These are phyloP conservation scores for Meredithiella fracta DNA, from an alignment of 2,329 filamentous ascomycete genomes.

Conservation along the genomic window DNA sequence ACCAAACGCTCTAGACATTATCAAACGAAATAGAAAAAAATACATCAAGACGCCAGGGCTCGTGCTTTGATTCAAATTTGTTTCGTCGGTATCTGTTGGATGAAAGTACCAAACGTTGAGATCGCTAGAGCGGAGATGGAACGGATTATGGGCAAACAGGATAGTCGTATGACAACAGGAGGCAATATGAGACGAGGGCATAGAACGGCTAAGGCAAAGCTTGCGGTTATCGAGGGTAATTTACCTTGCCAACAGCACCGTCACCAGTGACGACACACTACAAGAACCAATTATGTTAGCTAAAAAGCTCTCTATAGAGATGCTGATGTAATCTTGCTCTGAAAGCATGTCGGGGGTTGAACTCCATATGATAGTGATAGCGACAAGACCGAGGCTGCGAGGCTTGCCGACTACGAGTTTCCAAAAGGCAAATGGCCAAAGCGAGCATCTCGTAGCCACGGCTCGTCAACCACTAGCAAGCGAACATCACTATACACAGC, in stretches of 20 bases:
- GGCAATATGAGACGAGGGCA: not conserved
- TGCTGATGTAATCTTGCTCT: slow-evolving; percentile 7
- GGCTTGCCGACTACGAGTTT: not conserved
- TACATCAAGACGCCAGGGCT: not conserved
- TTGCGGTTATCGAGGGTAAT: not conserved
- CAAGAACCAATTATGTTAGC: slow-evolving; percentile 22
- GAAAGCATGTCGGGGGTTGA: not conserved
- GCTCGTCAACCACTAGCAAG: not conserved
- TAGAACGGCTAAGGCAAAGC: too few relatives aligned
- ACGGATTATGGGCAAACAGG: not conserved
- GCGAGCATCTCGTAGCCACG: not conserved
- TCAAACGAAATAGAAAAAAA: not conserved
- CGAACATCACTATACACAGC: too few relatives aligned
- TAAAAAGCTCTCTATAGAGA: slow-evolving; percentile 3
- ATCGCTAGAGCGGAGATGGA: not conserved
- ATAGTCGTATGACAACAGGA: not conserved
- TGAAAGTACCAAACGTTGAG: too few relatives aligned
- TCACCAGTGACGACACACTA: slow-evolving; percentile 98
- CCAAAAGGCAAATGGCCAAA: not conserved
- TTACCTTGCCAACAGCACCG: slow-evolving; percentile 96
- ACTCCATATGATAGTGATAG: not conserved
- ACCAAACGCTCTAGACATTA: not conserved
- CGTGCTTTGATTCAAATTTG: slow-evolving; percentile 8
- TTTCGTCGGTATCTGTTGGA: slow-evolving; percentile 1
- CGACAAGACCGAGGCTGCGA: not conserved